These are phyloP conservation scores for Colletotrichum tamarilloi DNA, from an alignment of 2,329 filamentous ascomycete genomes.

Conservation along the genomic window DNA sequence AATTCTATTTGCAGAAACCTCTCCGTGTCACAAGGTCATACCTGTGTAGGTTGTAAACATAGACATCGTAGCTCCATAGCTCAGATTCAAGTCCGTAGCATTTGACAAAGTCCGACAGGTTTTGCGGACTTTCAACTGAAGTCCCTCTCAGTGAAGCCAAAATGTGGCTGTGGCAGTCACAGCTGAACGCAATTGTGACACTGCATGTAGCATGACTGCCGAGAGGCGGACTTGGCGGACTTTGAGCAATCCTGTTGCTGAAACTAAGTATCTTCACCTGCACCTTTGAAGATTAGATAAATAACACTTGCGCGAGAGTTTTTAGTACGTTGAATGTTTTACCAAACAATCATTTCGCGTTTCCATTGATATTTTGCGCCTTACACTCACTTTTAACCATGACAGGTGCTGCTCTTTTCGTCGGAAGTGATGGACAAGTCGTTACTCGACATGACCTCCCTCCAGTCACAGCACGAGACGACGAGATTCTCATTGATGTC, in stretches of 20 bases:
- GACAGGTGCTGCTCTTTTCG: not conserved
- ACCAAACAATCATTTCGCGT: accelerated
- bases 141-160: not conserved
- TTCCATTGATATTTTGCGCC: not conserved
- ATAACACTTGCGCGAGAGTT: accelerated
- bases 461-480: not conserved
- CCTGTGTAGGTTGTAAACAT: not conserved
- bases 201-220: not conserved
- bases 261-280: no score
- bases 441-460: not conserved
- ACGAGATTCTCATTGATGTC: not conserved
- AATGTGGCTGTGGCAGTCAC: not conserved
- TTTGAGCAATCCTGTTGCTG: not conserved
- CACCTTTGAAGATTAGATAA: not conserved
- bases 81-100: not conserved
- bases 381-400: not conserved
- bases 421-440: not conserved
- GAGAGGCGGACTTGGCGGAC: not conserved
- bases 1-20: no score
- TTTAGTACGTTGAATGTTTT: not conserved
- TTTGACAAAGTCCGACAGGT: not conserved
- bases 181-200: not conserved
- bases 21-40: no score
- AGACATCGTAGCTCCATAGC: not conserved
- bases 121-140: not conserved